A percentile compares a stretch with the other conserved stretches of the same genome.
phyloP scores from a whole-genome alignment of 331 rosid genomes.

The Erythrophleum ivorense region DNA sequence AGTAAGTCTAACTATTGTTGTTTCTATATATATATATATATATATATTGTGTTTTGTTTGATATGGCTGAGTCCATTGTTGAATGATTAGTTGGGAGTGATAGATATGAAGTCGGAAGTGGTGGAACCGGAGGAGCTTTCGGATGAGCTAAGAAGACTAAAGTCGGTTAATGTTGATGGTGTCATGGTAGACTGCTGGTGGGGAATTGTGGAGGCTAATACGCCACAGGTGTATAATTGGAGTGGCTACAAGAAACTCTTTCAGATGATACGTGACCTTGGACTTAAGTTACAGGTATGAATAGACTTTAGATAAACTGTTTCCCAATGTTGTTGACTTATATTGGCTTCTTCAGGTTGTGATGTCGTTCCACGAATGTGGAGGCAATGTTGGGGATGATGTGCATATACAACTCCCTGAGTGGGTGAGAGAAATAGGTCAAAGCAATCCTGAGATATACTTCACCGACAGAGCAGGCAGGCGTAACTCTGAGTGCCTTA shows the following conservation, averaged over 20 bases:
- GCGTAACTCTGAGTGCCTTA: slow-evolving; percentile 90
- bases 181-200: slow-evolving; percentile 96
- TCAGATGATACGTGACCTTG: slow-evolving; percentile 79
- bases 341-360: slow-evolving; percentile 68
- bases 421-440: slow-evolving; percentile 94
- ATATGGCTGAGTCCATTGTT: not conserved
- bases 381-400: too few relatives aligned
- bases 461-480: slow-evolving; percentile 94
- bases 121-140: slow-evolving; percentile 84
- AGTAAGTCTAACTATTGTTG: slow-evolving; percentile 58
- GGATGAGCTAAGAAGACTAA: slow-evolving; percentile 81
- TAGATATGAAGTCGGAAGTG: slow-evolving; percentile 86
- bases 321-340: slow-evolving; percentile 20
- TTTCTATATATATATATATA: too few relatives aligned
- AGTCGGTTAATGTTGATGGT: slow-evolving; percentile 80
- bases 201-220: slow-evolving; percentile 95
- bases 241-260: slow-evolving; percentile 88
- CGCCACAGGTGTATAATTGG: slow-evolving; percentile 93
- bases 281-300: slow-evolving; percentile 84
- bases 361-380: slow-evolving; percentile 92
- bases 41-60: too few relatives aligned
- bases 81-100: slow-evolving; percentile 67
- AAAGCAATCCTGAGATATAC: slow-evolving; percentile 86
- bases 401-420: slow-evolving; percentile 91
- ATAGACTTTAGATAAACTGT: slow-evolving; percentile 25